Percentiles rank a stretch among this genome's conserved stretches.
Conservation (phyloP, 352 stramenopile genomes). For the Pythium utonaiense region DNA sequence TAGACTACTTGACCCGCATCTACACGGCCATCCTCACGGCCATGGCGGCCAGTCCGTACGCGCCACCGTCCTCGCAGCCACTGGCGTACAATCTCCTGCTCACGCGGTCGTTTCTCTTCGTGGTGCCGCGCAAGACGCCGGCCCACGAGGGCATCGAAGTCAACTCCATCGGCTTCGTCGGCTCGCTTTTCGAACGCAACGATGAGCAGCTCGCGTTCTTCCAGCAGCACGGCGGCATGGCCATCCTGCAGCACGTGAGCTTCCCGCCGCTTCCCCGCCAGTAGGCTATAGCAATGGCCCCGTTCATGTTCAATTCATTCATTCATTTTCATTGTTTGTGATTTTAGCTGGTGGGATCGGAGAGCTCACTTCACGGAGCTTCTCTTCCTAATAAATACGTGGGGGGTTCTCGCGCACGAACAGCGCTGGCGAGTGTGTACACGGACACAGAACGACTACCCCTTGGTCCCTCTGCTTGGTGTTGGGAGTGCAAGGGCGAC, state of each 20-base stretch:
- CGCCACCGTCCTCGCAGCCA: conserved; percentile 22
- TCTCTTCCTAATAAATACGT: conserved; percentile 13
- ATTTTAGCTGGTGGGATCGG: too few relatives aligned
- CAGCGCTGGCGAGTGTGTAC: conserved; percentile 3
- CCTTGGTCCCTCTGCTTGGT: conserved; percentile 19
- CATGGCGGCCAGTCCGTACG: conserved; percentile 41
- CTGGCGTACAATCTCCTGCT: conserved; percentile 78
- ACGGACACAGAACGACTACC: conserved; percentile 22
- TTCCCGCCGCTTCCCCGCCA: conserved; percentile 37
- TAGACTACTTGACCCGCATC: conserved; percentile 35
- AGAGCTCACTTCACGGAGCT: neutral
- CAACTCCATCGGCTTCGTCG: conserved; percentile 83
- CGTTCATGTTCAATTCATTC: conserved; percentile 23
- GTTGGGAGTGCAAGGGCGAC: neutral
- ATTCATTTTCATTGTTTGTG: conserved; percentile 5
- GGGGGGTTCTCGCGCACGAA: neutral
- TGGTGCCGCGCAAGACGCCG: conserved; percentile 58
- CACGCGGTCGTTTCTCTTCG: conserved; percentile 66
- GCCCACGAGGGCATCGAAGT: conserved; percentile 68
- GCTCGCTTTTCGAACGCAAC: conserved; percentile 72
- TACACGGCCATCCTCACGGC: conserved; percentile 46
- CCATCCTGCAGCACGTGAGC: conserved; percentile 55
- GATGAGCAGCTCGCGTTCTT: conserved; percentile 58
- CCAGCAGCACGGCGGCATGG: conserved; percentile 44
- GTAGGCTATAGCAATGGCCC: conserved; percentile 3